Conservation (phyloP, 2,329 filamentous ascomycete species). For the Aquanectria penicillioides region DNA sequence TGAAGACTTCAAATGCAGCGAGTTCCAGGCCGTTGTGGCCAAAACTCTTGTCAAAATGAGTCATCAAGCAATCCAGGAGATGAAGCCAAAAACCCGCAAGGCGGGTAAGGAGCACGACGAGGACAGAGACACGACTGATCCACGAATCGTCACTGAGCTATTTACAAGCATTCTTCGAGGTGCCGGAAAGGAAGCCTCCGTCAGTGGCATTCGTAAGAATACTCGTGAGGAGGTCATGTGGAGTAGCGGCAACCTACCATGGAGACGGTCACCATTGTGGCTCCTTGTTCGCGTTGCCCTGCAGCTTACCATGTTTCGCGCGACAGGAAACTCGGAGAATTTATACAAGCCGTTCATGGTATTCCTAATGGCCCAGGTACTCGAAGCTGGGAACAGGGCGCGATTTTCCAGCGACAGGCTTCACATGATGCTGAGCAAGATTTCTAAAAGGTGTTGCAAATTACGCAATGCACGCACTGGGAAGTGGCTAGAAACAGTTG, state of each 20-base stretch:
- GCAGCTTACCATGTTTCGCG: conserved; percentile 46
- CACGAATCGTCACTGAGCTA: conserved; percentile 62
- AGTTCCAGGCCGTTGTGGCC: conserved; percentile 35
- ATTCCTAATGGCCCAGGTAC: conserved; percentile 14
- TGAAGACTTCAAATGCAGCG: conserved; percentile 1
- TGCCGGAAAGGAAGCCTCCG: conserved; percentile 40
- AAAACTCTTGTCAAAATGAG: conserved; percentile 45
- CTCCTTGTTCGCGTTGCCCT: conserved; percentile 62
- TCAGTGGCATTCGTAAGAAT: conserved; percentile 55
- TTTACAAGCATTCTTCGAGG: conserved; percentile 52
- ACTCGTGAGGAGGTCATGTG: conserved; percentile 65
- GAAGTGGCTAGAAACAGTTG: conserved; percentile 13
- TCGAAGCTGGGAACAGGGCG: neutral
- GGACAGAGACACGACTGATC: conserved; percentile 58
- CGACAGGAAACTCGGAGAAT: neutral
- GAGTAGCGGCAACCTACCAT: conserved; percentile 42
- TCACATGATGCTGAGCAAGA: conserved; percentile 27
- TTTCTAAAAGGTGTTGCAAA: conserved; percentile 25
- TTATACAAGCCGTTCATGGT: conserved; percentile 33
- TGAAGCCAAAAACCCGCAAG: conserved; percentile 46
- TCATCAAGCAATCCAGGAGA: conserved; percentile 35
- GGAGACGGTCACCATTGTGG: conserved; percentile 65
- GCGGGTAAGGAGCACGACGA: conserved; percentile 50
- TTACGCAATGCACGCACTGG: neutral
- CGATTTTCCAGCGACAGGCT: conserved; percentile 11